Evolutionary conservation across 2,329 filamentous ascomycete species (phyloP), one percentile per base, ranked within the genome.

Genomic region (Cryphonectria radicalis): DNA sequence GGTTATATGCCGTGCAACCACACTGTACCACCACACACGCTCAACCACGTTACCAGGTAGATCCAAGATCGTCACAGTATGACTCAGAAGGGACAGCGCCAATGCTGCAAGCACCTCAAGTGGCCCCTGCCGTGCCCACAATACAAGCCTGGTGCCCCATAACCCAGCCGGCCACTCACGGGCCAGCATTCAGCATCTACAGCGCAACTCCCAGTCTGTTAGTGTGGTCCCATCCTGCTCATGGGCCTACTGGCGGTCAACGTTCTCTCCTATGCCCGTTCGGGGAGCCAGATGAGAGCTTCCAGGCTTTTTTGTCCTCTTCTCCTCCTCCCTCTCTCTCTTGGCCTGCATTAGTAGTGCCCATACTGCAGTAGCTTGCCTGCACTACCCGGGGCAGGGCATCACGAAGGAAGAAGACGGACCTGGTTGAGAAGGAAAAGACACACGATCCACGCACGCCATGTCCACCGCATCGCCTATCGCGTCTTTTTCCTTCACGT

Each of bases 71-170:
- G 46, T 50, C 46, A 11, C 19, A 46, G 43, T 50, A 67, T 72
- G 71, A 72, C 53, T 72, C 71, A 72, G 32, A 32, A 19, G 2
- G 6, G 63, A 62, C 42, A 40, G 68, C 69, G 68, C 71, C 68
- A 70, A 72, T 70, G 65, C 68, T 70, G 65, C 68, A 70, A 70
- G 60, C 50, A 70, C 46, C 59, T 59, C 65, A 67, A 55, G n/a
- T n/a, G 68, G 64, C 66, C 63, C 50, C 68, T 37, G 37, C 10
- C 68, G 63, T 10, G 66, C 68, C 70, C 66, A 64, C 60, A 67
- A 65, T 70, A 46, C 43, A 46, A 19, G 43, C 17, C 43, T 6
- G 43, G 17, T 19, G 28, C 46, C 53, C 71, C 71, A 72, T 68
- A 65, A 19, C 17, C n/a, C 11, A 4, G 60, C 40, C 19, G 65